Conservation (phyloP, 2,329 filamentous ascomycete species). For the Trichophyton schoenleinii region DNA sequence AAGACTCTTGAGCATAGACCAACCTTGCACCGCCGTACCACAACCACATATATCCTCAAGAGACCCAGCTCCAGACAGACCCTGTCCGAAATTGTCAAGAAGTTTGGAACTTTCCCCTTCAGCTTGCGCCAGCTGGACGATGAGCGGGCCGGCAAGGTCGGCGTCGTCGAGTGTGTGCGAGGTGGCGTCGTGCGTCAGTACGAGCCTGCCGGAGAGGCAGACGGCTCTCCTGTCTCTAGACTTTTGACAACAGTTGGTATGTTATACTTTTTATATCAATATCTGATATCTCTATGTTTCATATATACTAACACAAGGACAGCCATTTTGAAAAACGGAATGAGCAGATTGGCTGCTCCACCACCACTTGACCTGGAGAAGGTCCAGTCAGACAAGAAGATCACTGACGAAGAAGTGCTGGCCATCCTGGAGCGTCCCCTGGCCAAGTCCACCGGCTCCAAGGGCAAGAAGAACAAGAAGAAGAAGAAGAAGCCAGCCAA, state of each 20-base stretch:
- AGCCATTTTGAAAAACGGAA: constrained; percentile 97
- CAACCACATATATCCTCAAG: constrained; percentile 85
- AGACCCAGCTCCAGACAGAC: constrained; percentile 85
- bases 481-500: constrained; percentile 49
- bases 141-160: constrained; percentile 88
- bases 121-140: constrained; percentile 93
- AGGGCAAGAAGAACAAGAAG: constrained; percentile 85
- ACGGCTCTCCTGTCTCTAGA: constrained; percentile 69
- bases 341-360: constrained; percentile 71
- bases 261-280: constrained; percentile 26
- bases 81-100: constrained; percentile 89
- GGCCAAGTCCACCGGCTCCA: constrained; percentile 47
- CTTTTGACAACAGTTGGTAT: constrained; percentile 86
- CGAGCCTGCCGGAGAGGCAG: constrained; percentile 90
- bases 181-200: constrained; percentile 89
- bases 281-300: not conserved
- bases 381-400: constrained; percentile 94
- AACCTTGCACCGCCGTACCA: constrained; percentile 86
- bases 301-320: constrained; percentile 14
- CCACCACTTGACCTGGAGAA: constrained; percentile 64
- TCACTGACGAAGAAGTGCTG: constrained; percentile 86
- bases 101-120: constrained; percentile 96
- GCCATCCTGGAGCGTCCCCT: constrained; percentile 87
- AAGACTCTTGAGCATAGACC: constrained; percentile 80
- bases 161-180: constrained; percentile 91